phyloP scores from a whole-genome alignment of 2,329 filamentous ascomycete species.

The Bipolaris gigantea region DNA sequence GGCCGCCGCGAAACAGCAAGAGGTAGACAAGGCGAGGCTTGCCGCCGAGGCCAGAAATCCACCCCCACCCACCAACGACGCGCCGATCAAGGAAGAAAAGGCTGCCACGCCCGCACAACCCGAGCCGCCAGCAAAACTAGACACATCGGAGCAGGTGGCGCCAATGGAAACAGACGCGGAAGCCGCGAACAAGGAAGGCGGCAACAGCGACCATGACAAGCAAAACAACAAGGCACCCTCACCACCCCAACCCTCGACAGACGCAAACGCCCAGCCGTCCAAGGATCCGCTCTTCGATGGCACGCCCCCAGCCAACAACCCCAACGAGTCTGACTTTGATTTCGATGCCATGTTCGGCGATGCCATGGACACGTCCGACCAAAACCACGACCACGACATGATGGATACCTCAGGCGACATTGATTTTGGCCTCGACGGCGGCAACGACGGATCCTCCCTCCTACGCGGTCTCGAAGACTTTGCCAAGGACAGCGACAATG shows the following conservation, averaged over 20 bases:
- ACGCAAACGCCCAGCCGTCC: slow-evolving; percentile 19
- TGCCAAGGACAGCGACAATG: slow-evolving; percentile 31
- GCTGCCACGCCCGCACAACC: slow-evolving; percentile 14
- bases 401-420: slow-evolving; percentile 35
- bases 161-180: slow-evolving; percentile 15
- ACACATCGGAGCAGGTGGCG: slow-evolving; percentile 11
- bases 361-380: slow-evolving; percentile 28
- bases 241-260: slow-evolving; percentile 14
- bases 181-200: slow-evolving; percentile 16
- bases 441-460: slow-evolving; percentile 32
- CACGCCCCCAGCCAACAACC: slow-evolving; percentile 33
- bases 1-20: slow-evolving; percentile 36
- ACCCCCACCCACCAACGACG: slow-evolving; percentile 10
- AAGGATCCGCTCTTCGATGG: slow-evolving; percentile 38
- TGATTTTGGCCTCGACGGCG: slow-evolving; percentile 40
- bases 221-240: slow-evolving; percentile 10
- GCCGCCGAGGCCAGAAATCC: slow-evolving; percentile 32
- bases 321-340: slow-evolving; percentile 45
- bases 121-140: slow-evolving; percentile 8
- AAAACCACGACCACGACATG: slow-evolving; percentile 23
- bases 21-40: slow-evolving; percentile 37
- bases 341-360: slow-evolving; percentile 44
- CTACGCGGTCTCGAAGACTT: slow-evolving; percentile 44
- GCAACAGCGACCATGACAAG: neutral
- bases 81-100: slow-evolving; percentile 19